These are phyloP conservation scores for Metroxylon sagu DNA, from an alignment of 176 grass and related monocot species.

Conservation along the genomic window DNA sequence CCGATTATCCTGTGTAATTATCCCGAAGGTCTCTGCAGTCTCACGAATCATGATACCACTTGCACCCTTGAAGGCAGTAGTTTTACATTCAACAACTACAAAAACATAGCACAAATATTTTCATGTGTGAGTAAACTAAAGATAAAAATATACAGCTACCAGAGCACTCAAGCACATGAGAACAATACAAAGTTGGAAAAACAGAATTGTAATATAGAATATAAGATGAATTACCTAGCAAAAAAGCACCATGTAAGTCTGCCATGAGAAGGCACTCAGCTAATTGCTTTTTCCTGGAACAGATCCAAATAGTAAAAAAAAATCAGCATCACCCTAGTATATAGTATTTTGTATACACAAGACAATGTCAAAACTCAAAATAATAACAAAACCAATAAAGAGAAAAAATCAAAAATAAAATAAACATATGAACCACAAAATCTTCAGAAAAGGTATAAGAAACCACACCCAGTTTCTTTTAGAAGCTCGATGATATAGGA, in stretches of 20 bases:
- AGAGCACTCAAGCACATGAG: neutral
- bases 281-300: slow-evolving; percentile 57
- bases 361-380: neutral
- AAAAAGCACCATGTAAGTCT: slow-evolving; percentile 74
- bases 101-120: slow-evolving; percentile 2
- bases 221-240: slow-evolving; percentile 38
- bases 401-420: neutral
- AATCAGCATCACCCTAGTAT: no score
- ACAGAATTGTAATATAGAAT: no score
- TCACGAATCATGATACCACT: slow-evolving; percentile 79
- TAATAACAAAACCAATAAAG: slow-evolving; percentile 6
- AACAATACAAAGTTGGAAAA: no score
- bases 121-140: neutral
- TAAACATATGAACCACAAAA: neutral
- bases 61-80: slow-evolving; percentile 41
- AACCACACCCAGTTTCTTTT: slow-evolving; percentile 37
- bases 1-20: slow-evolving; percentile 53
- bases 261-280: slow-evolving; percentile 55
- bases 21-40: slow-evolving; percentile 82
- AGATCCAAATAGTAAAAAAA: no score
- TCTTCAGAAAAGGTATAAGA: neutral
- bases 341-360: no score
- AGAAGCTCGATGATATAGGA: slow-evolving; percentile 52
- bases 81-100: slow-evolving; percentile 70
- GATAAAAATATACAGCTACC: neutral